Percentiles rank a stretch among this genome's conserved stretches.
Conservation (phyloP, 306 rosid species). For the Cucurbita ficifolia region DNA sequence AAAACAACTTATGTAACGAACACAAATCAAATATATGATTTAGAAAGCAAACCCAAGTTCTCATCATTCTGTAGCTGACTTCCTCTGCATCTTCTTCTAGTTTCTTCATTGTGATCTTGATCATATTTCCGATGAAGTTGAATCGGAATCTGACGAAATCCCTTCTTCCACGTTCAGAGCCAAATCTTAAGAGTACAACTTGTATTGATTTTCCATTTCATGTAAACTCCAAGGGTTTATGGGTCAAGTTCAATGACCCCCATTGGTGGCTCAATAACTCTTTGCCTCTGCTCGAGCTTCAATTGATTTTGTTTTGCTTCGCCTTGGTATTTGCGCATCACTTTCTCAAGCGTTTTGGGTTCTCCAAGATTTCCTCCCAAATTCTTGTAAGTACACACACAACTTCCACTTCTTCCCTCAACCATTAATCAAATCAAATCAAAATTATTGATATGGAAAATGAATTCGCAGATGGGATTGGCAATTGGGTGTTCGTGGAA, state of each 20-base stretch:
- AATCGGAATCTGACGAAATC: no score
- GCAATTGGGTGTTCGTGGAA: constrained; percentile 17
- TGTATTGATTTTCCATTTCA: not conserved
- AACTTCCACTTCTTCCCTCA: not conserved
- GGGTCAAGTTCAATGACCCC: not conserved
- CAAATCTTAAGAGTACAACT: not conserved
- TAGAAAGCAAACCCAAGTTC: not conserved
- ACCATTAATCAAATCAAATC: no score
- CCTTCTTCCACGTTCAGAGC: no score
- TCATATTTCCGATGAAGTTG: no score
- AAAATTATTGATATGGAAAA: no score
- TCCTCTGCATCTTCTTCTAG: no score
- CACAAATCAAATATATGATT: no score
- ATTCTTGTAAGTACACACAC: constrained; percentile 27
- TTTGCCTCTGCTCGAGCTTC: constrained; percentile 32
- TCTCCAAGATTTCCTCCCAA: constrained; percentile 37
- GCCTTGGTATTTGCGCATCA: constrained; percentile 13
- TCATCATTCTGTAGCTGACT: no score
- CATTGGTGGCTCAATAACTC: constrained; percentile 1
- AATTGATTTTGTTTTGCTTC: constrained; percentile 23
- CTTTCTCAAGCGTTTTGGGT: constrained; percentile 23
- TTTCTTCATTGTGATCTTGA: no score
- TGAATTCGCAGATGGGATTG: constrained; percentile 19
- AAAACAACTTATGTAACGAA: no score
- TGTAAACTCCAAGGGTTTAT: not conserved